A percentile compares a stretch with the other conserved stretches of the same genome.
These are phyloP conservation scores for Saturnispora bothae DNA, from an alignment of 805 yeast species.

Conservation along the genomic window DNA sequence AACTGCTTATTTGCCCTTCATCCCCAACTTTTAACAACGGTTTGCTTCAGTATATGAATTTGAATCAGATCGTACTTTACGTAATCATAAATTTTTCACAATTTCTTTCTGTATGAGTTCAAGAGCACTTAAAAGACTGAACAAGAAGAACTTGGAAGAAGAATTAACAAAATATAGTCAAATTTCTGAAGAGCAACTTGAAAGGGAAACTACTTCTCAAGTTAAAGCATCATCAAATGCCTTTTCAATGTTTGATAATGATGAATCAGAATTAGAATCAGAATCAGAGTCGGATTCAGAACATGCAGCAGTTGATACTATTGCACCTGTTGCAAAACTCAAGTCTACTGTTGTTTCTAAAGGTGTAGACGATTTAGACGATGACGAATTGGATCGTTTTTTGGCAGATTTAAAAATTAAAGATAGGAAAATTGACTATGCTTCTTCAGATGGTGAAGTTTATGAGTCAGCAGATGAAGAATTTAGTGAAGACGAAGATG, in stretches of 20 bases:
- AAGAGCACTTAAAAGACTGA: slow-evolving; percentile 36
- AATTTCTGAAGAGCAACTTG: slow-evolving; percentile 14
- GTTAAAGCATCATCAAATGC: slow-evolving; percentile 22
- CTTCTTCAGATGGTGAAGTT: slow-evolving; percentile 22
- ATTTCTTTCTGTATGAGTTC: slow-evolving; percentile 48
- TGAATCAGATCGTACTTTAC: no score
- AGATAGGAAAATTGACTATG: slow-evolving; percentile 20
- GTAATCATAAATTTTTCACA: no score
- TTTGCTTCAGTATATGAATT: no score
- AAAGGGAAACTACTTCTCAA: slow-evolving; percentile 15
- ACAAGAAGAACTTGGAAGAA: slow-evolving; percentile 23
- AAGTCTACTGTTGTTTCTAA: slow-evolving; percentile 15
- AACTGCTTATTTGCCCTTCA: no score
- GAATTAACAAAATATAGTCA: slow-evolving; percentile 16
- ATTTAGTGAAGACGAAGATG: slow-evolving; percentile 18
- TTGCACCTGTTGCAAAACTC: neutral
- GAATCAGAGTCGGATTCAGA: slow-evolving; percentile 1
- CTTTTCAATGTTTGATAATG: slow-evolving; percentile 32
- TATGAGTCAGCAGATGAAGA: slow-evolving; percentile 27
- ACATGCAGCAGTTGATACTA: neutral
- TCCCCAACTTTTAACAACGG: no score
- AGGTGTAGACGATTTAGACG: slow-evolving; percentile 20
- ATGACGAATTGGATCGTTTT: slow-evolving; percentile 44
- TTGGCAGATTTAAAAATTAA: slow-evolving; percentile 30
- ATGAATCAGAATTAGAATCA: slow-evolving; percentile 4